phyloP scores from a whole-genome alignment of 2,329 filamentous ascomycete genomes.

The Ascochyta koolunga region DNA sequence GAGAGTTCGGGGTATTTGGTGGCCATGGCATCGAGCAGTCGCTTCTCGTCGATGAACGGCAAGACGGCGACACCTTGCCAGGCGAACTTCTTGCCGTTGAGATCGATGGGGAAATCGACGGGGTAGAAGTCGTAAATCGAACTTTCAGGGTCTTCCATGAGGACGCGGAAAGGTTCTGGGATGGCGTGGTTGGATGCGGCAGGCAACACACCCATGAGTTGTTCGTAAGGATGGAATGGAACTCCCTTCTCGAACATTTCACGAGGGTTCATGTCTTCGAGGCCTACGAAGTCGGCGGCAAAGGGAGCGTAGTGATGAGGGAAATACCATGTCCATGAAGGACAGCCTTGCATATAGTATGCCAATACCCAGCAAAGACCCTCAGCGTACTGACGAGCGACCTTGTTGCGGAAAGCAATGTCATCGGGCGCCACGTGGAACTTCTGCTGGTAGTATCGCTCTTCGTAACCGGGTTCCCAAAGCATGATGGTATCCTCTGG shows the following conservation, averaged over 20 bases:
- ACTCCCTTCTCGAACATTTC: slow-evolving; percentile 83
- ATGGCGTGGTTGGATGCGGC: slow-evolving; percentile 92
- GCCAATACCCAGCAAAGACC: slow-evolving; percentile 93
- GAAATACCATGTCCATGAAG: slow-evolving; percentile 99
- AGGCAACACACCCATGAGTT: slow-evolving; percentile 96
- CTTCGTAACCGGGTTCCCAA: slow-evolving; percentile 95
- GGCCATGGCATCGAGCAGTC: slow-evolving; percentile 80
- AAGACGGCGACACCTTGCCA: slow-evolving; percentile 96
- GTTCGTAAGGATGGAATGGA: slow-evolving; percentile 91
- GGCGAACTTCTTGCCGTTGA: slow-evolving; percentile 97
- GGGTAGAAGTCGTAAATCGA: slow-evolving; percentile 98
- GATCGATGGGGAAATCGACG: slow-evolving; percentile 87
- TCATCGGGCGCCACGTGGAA: slow-evolving; percentile 84
- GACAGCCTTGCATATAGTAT: slow-evolving; percentile 98
- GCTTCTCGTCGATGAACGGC: slow-evolving; percentile 93
- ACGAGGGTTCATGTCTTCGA: slow-evolving; percentile 70
- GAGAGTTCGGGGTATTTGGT: slow-evolving; percentile 81
- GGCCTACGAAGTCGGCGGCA: slow-evolving; percentile 87
- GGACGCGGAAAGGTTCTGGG: slow-evolving; percentile 82
- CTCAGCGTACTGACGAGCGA: slow-evolving; percentile 90
- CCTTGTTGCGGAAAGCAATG: slow-evolving; percentile 83
- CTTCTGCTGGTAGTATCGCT: slow-evolving; percentile 97
- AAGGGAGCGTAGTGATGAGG: slow-evolving; percentile 99
- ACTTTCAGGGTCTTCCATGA: slow-evolving; percentile 88
- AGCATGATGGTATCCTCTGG: slow-evolving; percentile 82